phyloP scores from a whole-genome alignment of 768 basidiomycete genomes.

The Hypholoma sublateritium region DNA sequence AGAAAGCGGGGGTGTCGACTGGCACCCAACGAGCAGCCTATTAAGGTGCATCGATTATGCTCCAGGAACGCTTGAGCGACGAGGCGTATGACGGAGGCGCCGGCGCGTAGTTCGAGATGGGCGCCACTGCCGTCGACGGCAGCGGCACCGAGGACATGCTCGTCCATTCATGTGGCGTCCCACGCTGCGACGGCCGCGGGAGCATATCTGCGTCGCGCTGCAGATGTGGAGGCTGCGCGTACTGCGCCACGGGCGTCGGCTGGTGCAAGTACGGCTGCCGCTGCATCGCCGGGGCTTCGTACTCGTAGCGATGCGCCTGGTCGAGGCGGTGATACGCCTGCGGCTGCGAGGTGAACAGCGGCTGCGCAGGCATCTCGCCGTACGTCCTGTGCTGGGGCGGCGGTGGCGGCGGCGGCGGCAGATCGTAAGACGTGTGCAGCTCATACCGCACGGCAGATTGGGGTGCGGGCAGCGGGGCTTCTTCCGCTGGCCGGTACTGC shows the following conservation, averaged over 20 bases:
- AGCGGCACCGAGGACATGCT: not conserved
- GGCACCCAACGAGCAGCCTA: not conserved
- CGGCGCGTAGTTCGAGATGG: not conserved
- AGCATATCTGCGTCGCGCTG: not conserved
- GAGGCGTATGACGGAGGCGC: not conserved
- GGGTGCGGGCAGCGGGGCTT: not conserved
- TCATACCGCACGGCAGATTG: not conserved
- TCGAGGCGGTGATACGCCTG: not conserved
- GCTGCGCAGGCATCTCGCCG: not conserved
- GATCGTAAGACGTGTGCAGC: not conserved
- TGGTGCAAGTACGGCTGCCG: not conserved
- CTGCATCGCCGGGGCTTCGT: not conserved
- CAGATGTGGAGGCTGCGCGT: not conserved
- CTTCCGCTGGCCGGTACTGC: not conserved
- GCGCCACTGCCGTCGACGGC: too few relatives aligned
- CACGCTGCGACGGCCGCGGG: not conserved
- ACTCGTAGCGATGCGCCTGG: not conserved
- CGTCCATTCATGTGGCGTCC: not conserved
- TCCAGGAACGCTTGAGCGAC: not conserved
- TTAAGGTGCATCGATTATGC: not conserved
- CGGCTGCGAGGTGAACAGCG: conserved; percentile 2
- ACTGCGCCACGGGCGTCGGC: not conserved
- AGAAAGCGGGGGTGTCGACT: not conserved
- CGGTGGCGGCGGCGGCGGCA: not conserved
- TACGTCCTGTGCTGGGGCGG: not conserved